Evolutionary conservation across 116 monocot genomes (phyloP), one percentile per base, ranked within the genome.

Genomic region (Zostera marina): DNA sequence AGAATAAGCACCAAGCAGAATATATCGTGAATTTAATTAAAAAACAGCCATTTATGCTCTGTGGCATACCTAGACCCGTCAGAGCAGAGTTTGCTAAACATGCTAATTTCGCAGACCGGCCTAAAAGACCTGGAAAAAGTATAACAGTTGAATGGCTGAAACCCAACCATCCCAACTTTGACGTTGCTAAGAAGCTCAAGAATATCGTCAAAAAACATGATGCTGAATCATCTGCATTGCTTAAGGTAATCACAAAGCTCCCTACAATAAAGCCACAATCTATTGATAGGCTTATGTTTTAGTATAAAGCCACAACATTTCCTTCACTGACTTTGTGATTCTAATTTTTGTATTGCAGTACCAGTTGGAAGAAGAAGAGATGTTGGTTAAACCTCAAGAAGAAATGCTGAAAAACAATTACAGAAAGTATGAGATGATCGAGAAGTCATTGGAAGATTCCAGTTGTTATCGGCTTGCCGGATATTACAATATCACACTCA

Each of bases 21-120:
- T 40, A 53, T 11, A 53, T 85, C n/a, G 53, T 85, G 20, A 13
- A n/a, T 7, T 64, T 63, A 26, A 74, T 89, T 32, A 63, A 19
- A 0, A 60, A 74, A 10, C 80, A 64, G 47, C 96, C 85, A 3
- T 89, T 98, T 53, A 89, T 89, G 96, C 70, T 98, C 56, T 65
- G 76, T 20, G 85, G 80, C 11, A 79, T 77, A 80, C 85, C 96
- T 7, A 71, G 86, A 21, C 89, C 96, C 45, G 70, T 85, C 2
- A 76, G 77, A 45, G 89, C 76, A 4, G 39, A 43, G n/a, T 56
- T 20, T 24, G 96, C 96, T 8, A 80, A 74, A 47, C 55, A 44
- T 10, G 75, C 72, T 55, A 85, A 89, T 83, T 96, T 96, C 62
- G 58, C 62, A 11, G 76, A 85, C 59, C 73, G 96, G 1, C 89